Conservation (phyloP, 768 basidiomycete genomes). For the Boletus rex-veris region DNA sequence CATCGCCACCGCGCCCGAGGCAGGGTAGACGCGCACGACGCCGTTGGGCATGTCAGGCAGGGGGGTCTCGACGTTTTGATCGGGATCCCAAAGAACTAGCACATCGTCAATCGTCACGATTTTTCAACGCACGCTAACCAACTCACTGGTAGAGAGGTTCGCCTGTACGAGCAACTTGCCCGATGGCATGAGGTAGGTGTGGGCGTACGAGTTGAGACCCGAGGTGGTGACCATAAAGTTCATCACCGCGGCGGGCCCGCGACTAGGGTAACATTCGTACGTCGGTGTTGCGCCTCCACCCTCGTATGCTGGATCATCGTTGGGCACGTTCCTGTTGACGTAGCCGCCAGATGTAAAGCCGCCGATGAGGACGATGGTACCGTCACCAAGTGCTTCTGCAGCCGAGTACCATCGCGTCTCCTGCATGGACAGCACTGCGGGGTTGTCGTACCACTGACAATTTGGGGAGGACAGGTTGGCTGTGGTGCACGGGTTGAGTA, state of each 20-base stretch:
- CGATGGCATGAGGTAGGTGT: conserved; percentile 67
- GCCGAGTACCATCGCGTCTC: conserved; percentile 71
- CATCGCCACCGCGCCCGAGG: conserved; percentile 85
- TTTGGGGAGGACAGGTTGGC: conserved; percentile 40
- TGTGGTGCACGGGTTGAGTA: conserved; percentile 68
- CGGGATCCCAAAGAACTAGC: conserved; percentile 50
- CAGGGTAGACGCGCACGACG: conserved; percentile 84
- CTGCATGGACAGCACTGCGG: conserved; percentile 59
- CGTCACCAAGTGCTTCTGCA: conserved; percentile 69
- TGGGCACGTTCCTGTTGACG: conserved; percentile 68
- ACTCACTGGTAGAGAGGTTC: conserved; percentile 67
- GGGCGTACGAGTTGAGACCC: conserved; percentile 75
- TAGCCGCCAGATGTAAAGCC: conserved; percentile 74
- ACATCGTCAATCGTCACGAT: not conserved
- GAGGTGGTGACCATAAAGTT: conserved; percentile 68
- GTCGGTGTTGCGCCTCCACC: conserved; percentile 73
- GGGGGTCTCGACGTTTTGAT: conserved; percentile 52
- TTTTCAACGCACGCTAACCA: not conserved
- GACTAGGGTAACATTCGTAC: conserved; percentile 75
- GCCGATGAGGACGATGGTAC: conserved; percentile 74
- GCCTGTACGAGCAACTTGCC: conserved; percentile 79
- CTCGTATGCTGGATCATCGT: conserved; percentile 54
- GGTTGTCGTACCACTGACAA: conserved; percentile 73
- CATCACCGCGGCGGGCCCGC: conserved; percentile 48
- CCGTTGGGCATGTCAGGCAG: conserved; percentile 71